Conservation (phyloP, 257 asterid species). For the Haberlea rhodopensis region DNA sequence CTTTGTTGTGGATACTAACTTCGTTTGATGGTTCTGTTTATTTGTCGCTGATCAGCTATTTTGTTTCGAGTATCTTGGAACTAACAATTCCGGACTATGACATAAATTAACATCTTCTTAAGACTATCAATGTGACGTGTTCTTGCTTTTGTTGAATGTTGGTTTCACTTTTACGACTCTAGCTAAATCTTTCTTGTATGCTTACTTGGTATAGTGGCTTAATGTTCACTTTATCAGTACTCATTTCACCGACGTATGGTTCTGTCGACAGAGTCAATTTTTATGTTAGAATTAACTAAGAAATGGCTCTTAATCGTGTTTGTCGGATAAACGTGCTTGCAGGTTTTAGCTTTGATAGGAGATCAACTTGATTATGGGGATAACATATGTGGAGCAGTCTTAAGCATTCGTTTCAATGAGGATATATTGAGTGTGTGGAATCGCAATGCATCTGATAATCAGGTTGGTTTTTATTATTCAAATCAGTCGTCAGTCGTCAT, state of each 20-base stretch:
- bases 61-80: too few species aligned
- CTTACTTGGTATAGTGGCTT: background rate
- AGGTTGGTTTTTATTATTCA: conserved; percentile 46
- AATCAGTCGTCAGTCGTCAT: background rate
- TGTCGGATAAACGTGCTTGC: conserved; percentile 15
- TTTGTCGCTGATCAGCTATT: too few species aligned
- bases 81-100: too few species aligned
- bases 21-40: background rate
- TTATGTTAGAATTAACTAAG: background rate
- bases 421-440: conserved; percentile 97
- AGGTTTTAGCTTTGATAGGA: conserved; percentile 93
- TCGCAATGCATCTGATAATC: conserved; percentile 91
- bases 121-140: background rate
- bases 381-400: conserved; percentile 83
- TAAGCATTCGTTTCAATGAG: conserved; percentile 94
- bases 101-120: too few species aligned
- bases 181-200: background rate
- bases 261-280: too few species aligned
- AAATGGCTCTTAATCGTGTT: background rate
- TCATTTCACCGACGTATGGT: background rate
- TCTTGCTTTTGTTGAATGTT: too few species aligned
- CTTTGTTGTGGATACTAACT: conserved; percentile 1
- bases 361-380: conserved; percentile 96
- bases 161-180: background rate
- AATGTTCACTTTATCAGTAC: background rate